These are phyloP conservation scores for Arthrobotrys megalospora DNA, from an alignment of 2,329 filamentous ascomycete genomes.

Conservation along the genomic window DNA sequence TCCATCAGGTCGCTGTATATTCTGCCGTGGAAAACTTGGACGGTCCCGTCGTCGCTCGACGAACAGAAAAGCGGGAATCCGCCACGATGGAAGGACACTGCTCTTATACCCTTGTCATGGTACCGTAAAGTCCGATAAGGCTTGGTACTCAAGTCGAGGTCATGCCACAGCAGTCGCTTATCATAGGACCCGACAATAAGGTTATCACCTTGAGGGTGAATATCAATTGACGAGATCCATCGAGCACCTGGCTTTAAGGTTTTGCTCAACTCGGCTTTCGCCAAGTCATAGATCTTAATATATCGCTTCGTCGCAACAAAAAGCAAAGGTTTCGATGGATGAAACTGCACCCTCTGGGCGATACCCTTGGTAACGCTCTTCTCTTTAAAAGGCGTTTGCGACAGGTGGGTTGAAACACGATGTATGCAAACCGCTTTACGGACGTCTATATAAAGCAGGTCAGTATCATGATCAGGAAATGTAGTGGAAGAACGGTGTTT, in stretches of 20 bases:
- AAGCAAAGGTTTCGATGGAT: conserved; percentile 91
- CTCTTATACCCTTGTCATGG: conserved; percentile 90
- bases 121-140: conserved; percentile 98
- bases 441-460: conserved; percentile 52
- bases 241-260: conserved; percentile 92
- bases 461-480: not conserved
- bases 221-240: conserved; percentile 93
- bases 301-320: conserved; percentile 96
- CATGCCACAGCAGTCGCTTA: conserved; percentile 93
- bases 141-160: conserved; percentile 88
- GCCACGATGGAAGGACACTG: conserved; percentile 87
- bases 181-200: conserved; percentile 96
- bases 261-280: conserved; percentile 91
- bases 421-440: conserved; percentile 86
- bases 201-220: conserved; percentile 94
- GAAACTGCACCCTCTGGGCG: conserved; percentile 80
- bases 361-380: conserved; percentile 71
- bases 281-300: conserved; percentile 93
- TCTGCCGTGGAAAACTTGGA: conserved; percentile 97
- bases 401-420: conserved; percentile 93
- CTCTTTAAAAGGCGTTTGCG: conserved; percentile 85
- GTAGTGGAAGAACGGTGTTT: conserved; percentile 13
- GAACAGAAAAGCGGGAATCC: conserved; percentile 91
- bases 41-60: conserved; percentile 90
- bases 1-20: conserved; percentile 95